Evolutionary conservation across 2,329 filamentous ascomycete species (phyloP), one percentile per base, ranked within the genome.

Genomic region (Penicillium sp.): DNA sequence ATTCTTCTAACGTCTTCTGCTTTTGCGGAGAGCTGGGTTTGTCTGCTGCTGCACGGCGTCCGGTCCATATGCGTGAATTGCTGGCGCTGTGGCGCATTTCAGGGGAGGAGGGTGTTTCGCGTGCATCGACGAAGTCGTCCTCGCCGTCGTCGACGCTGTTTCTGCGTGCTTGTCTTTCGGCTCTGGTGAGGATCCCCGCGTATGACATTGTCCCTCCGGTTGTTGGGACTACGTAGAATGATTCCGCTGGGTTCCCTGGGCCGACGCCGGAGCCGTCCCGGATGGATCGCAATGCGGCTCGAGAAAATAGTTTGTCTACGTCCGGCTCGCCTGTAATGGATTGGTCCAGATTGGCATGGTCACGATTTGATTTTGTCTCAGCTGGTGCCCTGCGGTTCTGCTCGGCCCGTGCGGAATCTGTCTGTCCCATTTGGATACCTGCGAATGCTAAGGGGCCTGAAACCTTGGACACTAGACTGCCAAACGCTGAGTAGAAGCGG

Each of bases 181-280:
- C 72, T 22, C 75, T 70, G 28, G 71, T 86, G 16, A 95, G 75
- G 44, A 99, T 96, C 54, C 87, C 90, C 37, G 93, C 91, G 64
- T 97, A 99, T 0, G 90, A 93, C 52, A 91, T 86, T 2, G 90
- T 96, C 56, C 92, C 90, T 4, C 93, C 92, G 14, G 88, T 89
- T 0, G 88, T 88, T 3, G 92, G 93, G 1, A 99, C 93, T 1
- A 97, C 87, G 67, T 96, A 97, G 73, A 99, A 99, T 8, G 88
- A 93, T 56, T 82, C 79, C 6, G 76, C 75, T 3, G 71, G 55
- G 61, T 88, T 87, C 50, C 78, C 81, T 11, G 74, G 71, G n/a
- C 72, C 66, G 13, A 79, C 78, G 0, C 82, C 82, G 27, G 73
- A 70, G 39, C 86, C 84, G 48, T 88, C 84, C 16, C 83, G 79